Base-by-base conservation (phyloP, 2,329 filamentous ascomycete species). In the Colletotrichum australisinense region DNA sequence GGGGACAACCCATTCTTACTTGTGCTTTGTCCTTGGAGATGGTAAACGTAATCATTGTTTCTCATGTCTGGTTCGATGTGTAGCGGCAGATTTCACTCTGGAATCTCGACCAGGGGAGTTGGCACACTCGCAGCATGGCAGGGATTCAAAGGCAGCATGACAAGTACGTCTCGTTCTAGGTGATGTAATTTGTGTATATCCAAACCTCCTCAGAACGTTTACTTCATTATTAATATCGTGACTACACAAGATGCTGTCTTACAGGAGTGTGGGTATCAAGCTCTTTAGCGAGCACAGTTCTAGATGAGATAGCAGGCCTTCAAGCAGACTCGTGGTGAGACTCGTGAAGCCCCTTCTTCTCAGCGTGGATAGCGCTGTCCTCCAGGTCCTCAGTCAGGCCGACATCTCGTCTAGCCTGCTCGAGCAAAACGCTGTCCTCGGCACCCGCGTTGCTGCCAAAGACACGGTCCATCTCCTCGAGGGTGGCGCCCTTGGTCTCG, bases 391-490 rank as follows among this genome's bases (percentile, higher is more conserved):
- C 70, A 1, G 67, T 66, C n/a, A 80, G 63, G 0, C 78, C 74
- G 12, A 77, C 76, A 53, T 79, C 75, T 19, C 71, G 58, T 58
- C 76, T 76, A 1, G 78, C 78, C 52, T 77, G 76, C 26, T 72
- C 72, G 19, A 80, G 76, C 49, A 76, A 65, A 8, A 68, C 63
- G 24, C 72, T 73, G 67, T 78, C 80, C 66, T 77, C 75, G 19
- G 78, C 79, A 5, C 81, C 83, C 3, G 80, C 81, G 7, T 80
- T 79, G 71, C 83, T 83, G 52, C 79, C 78, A 69, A 90, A 90
- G 5, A 90, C 82, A 1, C 83, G 83, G 75, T 90, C 88, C 82
- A 90, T 87, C 49, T 86, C 85, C 76, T 90, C 88, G 7, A 90
- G 82, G 3, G 86, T 88, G 46, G 86, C 83, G 58, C 86, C 86